Base-by-base conservation (phyloP, 352 stramenopile genomes). In the Pythium insidiosum region DNA sequence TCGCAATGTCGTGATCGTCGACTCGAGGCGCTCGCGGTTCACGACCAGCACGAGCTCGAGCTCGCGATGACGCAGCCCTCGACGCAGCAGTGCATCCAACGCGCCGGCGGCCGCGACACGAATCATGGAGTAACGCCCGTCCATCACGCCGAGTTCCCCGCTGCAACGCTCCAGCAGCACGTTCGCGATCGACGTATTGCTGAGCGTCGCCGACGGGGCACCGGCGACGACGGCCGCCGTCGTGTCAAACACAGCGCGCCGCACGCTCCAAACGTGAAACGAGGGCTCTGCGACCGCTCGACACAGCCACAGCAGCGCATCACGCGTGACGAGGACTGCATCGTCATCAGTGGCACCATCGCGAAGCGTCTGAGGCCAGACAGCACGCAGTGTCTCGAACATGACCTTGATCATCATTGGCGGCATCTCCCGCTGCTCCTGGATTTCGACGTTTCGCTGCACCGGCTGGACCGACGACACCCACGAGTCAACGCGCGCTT, bases 361-460 rank as follows among this genome's bases (percentile, higher is more conserved):
- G 13, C 45, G 52, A 13, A 54, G 38, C 7, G n/a, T n/a, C 9
- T 20, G 34, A 22, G 70, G 68, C 73, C 73, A 86, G 41, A 71
- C 64, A 4, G 63, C 43, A 12, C 52, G 58, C 31, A 91, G 42
- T 1, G 75, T 66, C 37, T 91, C 79, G 15, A 91, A 80, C 21
- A 85, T 61, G 47, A 76, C 68, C 48, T 91, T 91, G 34, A 84
- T 53, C 24, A 91, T 53, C 30, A 91, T 58, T 12, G 78, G 78
- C 1, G 78, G 66, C 13, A 88, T 43, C 3, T 5, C 18, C 20
- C 19, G 28, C 24, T n/a, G 28, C 6, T 6, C 5, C 24, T 20
- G 24, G 20, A 19, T n/a, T 19, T 28, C 28, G 28, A 15, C 28
- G 9, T 13, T 9, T 15, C 9, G 9, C 28, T 13, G 9, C 28